phyloP scores from a whole-genome alignment of 2,329 filamentous ascomycete species.

The Ascochyta lentis region DNA sequence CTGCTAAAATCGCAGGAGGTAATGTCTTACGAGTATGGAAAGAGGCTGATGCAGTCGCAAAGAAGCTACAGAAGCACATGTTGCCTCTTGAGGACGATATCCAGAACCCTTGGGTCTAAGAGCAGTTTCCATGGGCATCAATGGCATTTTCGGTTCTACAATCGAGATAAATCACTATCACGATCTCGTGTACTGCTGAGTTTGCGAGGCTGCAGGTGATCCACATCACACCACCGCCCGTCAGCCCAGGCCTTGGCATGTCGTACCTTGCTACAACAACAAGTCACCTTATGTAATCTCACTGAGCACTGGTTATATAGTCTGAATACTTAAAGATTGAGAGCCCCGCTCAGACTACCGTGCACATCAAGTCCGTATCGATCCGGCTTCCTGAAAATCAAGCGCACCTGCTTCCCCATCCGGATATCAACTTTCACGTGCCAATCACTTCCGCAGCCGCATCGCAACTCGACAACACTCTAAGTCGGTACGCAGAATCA shows the following conservation, averaged over 20 bases:
- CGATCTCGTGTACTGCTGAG: slow-evolving; percentile 6
- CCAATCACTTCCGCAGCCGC: background rate
- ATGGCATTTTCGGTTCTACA: background rate
- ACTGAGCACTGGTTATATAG: slow-evolving; percentile 11
- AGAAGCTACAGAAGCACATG: slow-evolving; percentile 63
- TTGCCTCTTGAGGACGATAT: slow-evolving; percentile 55
- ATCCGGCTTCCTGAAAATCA: background rate
- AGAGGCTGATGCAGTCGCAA: slow-evolving; percentile 75
- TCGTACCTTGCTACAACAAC: slow-evolving; percentile 7
- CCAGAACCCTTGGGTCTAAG: slow-evolving; percentile 29
- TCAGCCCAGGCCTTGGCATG: slow-evolving; percentile 29
- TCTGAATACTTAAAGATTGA: background rate
- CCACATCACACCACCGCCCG: slow-evolving; percentile 28
- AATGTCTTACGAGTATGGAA: slow-evolving; percentile 87
- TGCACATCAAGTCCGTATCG: background rate
- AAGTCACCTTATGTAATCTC: slow-evolving; percentile 7
- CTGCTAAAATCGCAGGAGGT: slow-evolving; percentile 75
- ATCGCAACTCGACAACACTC: background rate
- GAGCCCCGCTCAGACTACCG: background rate
- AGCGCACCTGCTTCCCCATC: slow-evolving; percentile 4
- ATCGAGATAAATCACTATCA: background rate
- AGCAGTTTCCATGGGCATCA: background rate
- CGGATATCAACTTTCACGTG: slow-evolving; percentile 5
- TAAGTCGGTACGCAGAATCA: background rate
- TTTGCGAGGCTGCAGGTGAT: slow-evolving; percentile 11